Evolutionary conservation across 2,329 filamentous ascomycete species (phyloP).

Genomic region (Venturia effusa): DNA sequence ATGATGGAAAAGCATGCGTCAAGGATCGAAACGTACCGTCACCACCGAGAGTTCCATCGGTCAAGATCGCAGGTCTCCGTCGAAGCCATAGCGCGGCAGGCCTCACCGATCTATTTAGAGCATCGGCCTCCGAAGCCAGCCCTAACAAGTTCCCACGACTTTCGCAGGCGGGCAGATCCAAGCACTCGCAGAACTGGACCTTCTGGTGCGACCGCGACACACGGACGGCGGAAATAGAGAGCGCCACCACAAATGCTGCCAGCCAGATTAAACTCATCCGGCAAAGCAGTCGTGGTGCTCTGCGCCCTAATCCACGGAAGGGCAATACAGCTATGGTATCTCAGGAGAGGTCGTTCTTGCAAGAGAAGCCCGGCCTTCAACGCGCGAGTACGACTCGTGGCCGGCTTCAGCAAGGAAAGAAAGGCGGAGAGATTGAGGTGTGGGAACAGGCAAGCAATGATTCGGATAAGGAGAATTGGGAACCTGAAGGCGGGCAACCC

Average conservation of each 20-base stretch:
- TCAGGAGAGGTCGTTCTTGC: conserved; percentile 26
- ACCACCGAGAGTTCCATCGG: conserved; percentile 44
- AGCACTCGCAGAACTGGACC: conserved; percentile 84
- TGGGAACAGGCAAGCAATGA: conserved; percentile 50
- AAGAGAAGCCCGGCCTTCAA: conserved; percentile 24
- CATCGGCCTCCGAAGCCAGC: conserved; percentile 15
- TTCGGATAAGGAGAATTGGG: conserved; percentile 93
- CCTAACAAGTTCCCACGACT: conserved; percentile 32
- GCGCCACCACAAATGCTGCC: conserved; percentile 48
- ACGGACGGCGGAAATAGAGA: conserved; percentile 67
- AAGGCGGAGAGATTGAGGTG: conserved; percentile 22
- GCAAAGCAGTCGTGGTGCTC: conserved; percentile 41
- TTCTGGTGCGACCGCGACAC: conserved; percentile 75
- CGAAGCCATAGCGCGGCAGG: conserved; percentile 60
- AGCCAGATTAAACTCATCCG: conserved; percentile 67
- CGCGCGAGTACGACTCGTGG: conserved; percentile 23
- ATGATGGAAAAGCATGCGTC: conserved; percentile 85
- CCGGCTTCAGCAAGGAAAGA: conserved; percentile 15
- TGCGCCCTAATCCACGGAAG: conserved; percentile 48
- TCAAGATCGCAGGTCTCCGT: conserved; percentile 43
- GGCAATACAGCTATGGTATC: conserved; percentile 43
- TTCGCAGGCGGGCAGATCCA: conserved; percentile 48
- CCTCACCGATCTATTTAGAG: conserved; percentile 24
- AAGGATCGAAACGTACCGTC: conserved; percentile 58
- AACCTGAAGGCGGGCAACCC: conserved; percentile 31